Percentiles rank a stretch among this genome's conserved stretches.
These are phyloP conservation scores for Rhynchospora pubera DNA, from an alignment of 176 grass and related monocot genomes.

Conservation along the genomic window DNA sequence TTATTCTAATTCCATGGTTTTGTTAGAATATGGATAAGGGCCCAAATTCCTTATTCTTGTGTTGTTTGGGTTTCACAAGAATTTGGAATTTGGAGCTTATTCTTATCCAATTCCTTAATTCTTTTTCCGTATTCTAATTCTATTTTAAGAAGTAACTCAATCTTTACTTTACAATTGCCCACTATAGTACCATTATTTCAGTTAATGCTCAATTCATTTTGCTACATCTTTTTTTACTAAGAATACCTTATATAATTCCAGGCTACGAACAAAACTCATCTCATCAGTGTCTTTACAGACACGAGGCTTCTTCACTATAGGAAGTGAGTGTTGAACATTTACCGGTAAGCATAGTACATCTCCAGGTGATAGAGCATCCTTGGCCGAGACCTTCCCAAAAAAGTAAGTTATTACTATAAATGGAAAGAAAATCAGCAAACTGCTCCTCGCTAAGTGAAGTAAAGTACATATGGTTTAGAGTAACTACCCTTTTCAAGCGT, in stretches of 20 bases:
- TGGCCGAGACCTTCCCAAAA: constrained; percentile 61
- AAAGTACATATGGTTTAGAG: not conserved
- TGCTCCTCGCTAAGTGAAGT: not conserved
- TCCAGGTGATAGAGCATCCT: constrained; percentile 64
- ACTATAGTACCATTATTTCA: not conserved
- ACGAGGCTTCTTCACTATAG: constrained; percentile 36
- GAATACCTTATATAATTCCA: constrained; percentile 77
- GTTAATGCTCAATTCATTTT: not conserved
- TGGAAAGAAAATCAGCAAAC: not conserved
- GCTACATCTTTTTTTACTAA: not conserved
- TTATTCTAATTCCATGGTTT: no score
- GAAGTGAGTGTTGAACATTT: constrained; percentile 33
- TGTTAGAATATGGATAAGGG: no score
- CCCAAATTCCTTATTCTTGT: no score
- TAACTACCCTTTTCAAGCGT: constrained; percentile 58
- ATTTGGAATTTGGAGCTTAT: no score
- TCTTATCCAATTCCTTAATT: not conserved
- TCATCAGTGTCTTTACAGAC: constrained; percentile 42
- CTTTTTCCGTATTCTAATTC: not conserved
- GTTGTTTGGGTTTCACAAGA: no score
- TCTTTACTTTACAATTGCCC: not conserved
- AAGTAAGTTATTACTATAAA: constrained; percentile 28
- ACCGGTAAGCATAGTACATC: constrained; percentile 76
- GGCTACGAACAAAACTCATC: constrained; percentile 57
- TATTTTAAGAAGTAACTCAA: not conserved